phyloP scores from a whole-genome alignment of 805 yeast genomes.

The Spathaspora hagerdaliae region DNA sequence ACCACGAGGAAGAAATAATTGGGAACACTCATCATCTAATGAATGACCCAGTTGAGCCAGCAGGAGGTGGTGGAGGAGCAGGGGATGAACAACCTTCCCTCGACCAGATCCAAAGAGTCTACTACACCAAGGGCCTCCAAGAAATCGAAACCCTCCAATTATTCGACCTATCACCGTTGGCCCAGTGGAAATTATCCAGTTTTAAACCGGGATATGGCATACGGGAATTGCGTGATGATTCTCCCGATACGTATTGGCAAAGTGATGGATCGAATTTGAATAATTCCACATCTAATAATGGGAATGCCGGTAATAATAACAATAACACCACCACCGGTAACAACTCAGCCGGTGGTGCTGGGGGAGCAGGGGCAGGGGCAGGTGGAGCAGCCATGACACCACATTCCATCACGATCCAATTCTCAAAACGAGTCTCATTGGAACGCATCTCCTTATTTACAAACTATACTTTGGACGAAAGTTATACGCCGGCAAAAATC shows the following conservation, averaged over 20 bases:
- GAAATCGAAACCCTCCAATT: constrained; percentile 56
- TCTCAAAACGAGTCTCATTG: constrained; percentile 70
- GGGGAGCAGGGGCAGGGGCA: background rate
- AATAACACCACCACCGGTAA: constrained; percentile 40
- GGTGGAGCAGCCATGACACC: constrained; percentile 51
- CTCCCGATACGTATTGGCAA: constrained; percentile 83
- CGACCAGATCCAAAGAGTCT: constrained; percentile 38
- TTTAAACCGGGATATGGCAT: constrained; percentile 70
- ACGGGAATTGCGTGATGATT: constrained; percentile 66
- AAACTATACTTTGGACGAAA: constrained; percentile 73
- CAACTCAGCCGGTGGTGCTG: too few relatives aligned
- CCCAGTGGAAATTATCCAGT: constrained; percentile 82
- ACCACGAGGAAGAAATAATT: too few relatives aligned
- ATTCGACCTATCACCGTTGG: constrained; percentile 74
- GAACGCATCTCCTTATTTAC: constrained; percentile 68
- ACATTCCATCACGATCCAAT: constrained; percentile 74
- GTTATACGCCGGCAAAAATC: constrained; percentile 82
- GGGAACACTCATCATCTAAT: constrained; percentile 5
- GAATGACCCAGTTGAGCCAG: constrained; percentile 10
- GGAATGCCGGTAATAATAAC: constrained; percentile 27
- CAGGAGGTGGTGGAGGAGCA: constrained; percentile 7
- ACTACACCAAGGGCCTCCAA: constrained; percentile 44
- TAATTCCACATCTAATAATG: constrained; percentile 8
- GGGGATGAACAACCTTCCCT: constrained; percentile 27
- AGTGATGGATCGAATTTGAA: constrained; percentile 68